Evolutionary conservation across 2,329 filamentous ascomycete genomes (phyloP), one percentile per base, ranked within the genome.

Genomic region (Pseudopithomyces maydicus): DNA sequence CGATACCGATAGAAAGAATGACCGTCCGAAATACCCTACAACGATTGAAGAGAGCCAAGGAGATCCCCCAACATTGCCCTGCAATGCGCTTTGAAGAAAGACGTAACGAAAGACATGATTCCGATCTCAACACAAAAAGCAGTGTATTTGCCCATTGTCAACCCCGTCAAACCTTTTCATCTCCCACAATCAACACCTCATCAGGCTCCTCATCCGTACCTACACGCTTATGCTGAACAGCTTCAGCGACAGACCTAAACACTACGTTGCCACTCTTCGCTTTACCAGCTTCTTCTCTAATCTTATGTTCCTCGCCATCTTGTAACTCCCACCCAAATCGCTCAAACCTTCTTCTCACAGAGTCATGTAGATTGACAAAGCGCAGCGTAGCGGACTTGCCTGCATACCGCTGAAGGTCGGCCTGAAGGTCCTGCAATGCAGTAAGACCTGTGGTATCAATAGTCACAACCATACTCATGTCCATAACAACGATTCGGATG

Each of bases 381-480:
- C 83, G 68, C 2, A 85, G 63, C 51, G 82, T 77, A 0, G 81
- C 73, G 0, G 70, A 66, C 2, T 77, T 69, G 0, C 84, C 83
- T 0, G 78, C 80, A 52, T 83, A 86, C 22, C 78, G 78, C 17
- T 77, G 74, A 3, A 85, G 61, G 61, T 84, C 82, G 14, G 72
- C 72, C 17, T 80, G 74, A 19, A 86, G 68, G 35, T 81, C 81
- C 38, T 75, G 75, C 6, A 86, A 67, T 8, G 83, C 80, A 0
- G 77, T 74, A 3, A 84, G 75, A 0, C 81, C 84, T 0, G 84
- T 86, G 0, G 79, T 79, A 55, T 86, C 84, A 8, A 84, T 77
- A 57, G 84, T 81, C 15, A 81, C 80, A 17, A 84, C 81, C 52
- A 79, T 78, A 1, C 71, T 70, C 52, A 86, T 81, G 60, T 86